Conservation (phyloP, 257 asterid genomes). For the Przewalskia tangutica region DNA sequence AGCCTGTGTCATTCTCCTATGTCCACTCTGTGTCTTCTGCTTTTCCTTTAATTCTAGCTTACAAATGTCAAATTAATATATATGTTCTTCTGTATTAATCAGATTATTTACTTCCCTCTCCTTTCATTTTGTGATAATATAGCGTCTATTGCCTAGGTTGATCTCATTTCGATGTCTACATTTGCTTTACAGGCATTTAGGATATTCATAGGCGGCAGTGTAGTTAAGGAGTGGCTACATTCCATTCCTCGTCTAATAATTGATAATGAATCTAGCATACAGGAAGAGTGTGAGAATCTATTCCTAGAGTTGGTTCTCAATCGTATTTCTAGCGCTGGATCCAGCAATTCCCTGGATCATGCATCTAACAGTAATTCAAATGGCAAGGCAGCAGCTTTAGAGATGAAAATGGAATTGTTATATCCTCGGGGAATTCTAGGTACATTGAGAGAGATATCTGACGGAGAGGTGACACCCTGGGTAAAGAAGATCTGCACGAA, state of each 20-base stretch:
- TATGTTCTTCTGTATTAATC: background rate
- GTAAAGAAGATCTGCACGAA: conserved; percentile 79
- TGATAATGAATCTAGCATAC: conserved; percentile 90
- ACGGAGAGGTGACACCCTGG: conserved; percentile 88
- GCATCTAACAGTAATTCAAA: conserved; percentile 10
- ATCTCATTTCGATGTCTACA: background rate
- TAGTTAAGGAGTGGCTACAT: conserved; percentile 85
- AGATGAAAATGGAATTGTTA: conserved; percentile 22
- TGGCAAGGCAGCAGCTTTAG: conserved; percentile 14
- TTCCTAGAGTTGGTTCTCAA: conserved; percentile 74
- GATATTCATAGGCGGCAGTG: conserved; percentile 31
- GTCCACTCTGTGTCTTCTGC: background rate
- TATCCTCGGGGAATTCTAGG: conserved; percentile 37
- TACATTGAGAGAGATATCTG: conserved; percentile 55
- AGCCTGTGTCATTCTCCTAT: background rate
- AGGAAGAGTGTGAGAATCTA: conserved; percentile 87
- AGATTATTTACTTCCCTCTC: background rate
- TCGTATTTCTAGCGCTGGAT: conserved; percentile 47
- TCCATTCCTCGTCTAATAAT: conserved; percentile 64
- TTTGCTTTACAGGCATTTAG: conserved; percentile 61
- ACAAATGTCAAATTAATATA: background rate
- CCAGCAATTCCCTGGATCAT: background rate
- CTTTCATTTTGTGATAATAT: background rate
- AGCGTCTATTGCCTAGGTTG: conserved; percentile 3
- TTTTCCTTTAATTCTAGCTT: background rate